Percentiles rank a stretch among this genome's conserved stretches.
Evolutionary conservation across 2,329 filamentous ascomycete species (phyloP).

Genomic region (Eutypella sp.): DNA sequence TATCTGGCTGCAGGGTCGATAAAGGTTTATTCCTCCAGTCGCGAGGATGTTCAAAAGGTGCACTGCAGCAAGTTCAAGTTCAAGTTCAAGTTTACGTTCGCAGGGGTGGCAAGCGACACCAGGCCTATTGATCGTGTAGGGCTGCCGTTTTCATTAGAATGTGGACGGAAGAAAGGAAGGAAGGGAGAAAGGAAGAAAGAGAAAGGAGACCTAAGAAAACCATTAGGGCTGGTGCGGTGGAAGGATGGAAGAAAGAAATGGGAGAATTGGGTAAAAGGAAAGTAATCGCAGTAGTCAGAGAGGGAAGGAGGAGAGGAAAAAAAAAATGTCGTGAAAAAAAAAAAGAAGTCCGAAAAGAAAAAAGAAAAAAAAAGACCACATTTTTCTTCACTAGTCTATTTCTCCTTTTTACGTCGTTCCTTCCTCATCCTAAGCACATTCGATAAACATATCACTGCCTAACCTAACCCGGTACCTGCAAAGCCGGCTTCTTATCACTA

Average conservation of each 20-base stretch:
- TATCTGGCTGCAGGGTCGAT: too few species aligned
- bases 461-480: not conserved
- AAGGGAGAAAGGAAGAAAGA: not conserved
- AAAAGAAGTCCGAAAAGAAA: conserved; percentile 2
- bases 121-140: too few species aligned
- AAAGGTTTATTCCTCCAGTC: too few species aligned
- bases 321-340: not conserved
- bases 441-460: too few species aligned
- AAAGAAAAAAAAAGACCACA: conserved; percentile 1
- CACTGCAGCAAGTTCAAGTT: too few species aligned
- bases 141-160: too few species aligned
- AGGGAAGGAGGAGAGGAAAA: not conserved
- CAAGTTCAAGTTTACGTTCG: too few species aligned
- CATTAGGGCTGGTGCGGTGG: too few species aligned
- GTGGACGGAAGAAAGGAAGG: not conserved
- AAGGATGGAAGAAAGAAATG: not conserved
- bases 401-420: not conserved
- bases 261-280: not conserved
- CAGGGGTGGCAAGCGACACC: too few species aligned
- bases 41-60: too few species aligned
- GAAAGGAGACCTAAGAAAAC: not conserved
- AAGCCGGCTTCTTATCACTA: too few species aligned
- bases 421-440: not conserved
- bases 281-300: too few species aligned
- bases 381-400: not conserved